These are phyloP conservation scores for Phytophthora litchii DNA, from an alignment of 352 stramenopile species.

Conservation along the genomic window DNA sequence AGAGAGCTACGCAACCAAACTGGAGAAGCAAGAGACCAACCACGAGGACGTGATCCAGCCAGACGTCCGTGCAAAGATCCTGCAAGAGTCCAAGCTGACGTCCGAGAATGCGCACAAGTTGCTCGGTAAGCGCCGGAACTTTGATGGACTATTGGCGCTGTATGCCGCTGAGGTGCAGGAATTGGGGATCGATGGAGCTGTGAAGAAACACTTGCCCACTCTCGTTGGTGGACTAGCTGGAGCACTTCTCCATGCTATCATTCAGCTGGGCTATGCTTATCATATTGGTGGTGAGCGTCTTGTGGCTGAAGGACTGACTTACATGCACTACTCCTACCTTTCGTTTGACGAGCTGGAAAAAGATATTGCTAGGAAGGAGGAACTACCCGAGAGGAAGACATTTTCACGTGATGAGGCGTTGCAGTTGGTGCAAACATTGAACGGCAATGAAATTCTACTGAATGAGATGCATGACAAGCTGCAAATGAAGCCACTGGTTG, in stretches of 20 bases:
- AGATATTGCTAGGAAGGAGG: conserved; percentile 11
- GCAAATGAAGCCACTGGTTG: conserved; percentile 27
- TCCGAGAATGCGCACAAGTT: conserved; percentile 23
- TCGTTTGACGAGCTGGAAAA: conserved; percentile 39
- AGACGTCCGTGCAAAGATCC: conserved; percentile 10
- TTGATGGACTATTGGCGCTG: conserved; percentile 36
- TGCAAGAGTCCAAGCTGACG: conserved; percentile 28
- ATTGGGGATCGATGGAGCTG: conserved; percentile 31
- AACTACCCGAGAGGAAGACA: conserved; percentile 21
- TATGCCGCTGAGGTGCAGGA: conserved; percentile 36
- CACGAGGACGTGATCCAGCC: conserved; percentile 23
- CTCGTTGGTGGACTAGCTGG: conserved; percentile 44
- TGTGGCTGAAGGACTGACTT: conserved; percentile 46
- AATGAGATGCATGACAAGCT: conserved; percentile 33
- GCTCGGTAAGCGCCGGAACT: conserved; percentile 40
- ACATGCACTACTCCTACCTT: conserved; percentile 45
- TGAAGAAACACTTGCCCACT: conserved; percentile 43
- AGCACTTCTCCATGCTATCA: conserved; percentile 45
- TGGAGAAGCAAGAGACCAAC: conserved; percentile 23
- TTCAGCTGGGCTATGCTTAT: conserved; percentile 50
- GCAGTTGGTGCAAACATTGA: conserved; percentile 22
- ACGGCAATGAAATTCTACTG: conserved; percentile 27
- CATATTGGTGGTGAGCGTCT: conserved; percentile 38
- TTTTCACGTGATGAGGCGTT: conserved; percentile 31
- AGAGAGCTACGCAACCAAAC: conserved; percentile 32